A percentile compares a stretch with the other conserved stretches of the same genome.
phyloP scores from a whole-genome alignment of 129 eudicot species.

The sunflower (Helianthus annuus) region HanXRQr2.0-SUNRISE NC_035441.2:100909643-100910142 shows the following conservation, averaged over 20 bases:
- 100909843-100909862: constrained; percentile 35
- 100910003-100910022: no score
- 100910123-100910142: constrained; percentile 43
- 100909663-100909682: constrained; percentile 87
- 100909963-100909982: no score
- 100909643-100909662: constrained; percentile 61
- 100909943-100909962: no score
- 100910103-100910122: constrained; percentile 76
- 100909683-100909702: constrained; percentile 78
- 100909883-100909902: no score
- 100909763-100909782: constrained; percentile 62
- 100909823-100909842: constrained; percentile 40
- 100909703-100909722: constrained; percentile 64
- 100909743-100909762: constrained; percentile 42
- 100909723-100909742: constrained; percentile 58
- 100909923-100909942: no score
- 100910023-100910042: no score
- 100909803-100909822: constrained; percentile 42
- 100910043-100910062: not conserved
- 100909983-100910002: no score
- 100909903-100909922: no score
- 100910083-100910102: constrained; percentile 83
- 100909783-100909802: constrained; percentile 61
- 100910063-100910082: constrained; percentile 30
- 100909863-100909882: no score